Conservation (phyloP, 495 filamentous ascomycete genomes). For the Schizothecium vesticola region DNA sequence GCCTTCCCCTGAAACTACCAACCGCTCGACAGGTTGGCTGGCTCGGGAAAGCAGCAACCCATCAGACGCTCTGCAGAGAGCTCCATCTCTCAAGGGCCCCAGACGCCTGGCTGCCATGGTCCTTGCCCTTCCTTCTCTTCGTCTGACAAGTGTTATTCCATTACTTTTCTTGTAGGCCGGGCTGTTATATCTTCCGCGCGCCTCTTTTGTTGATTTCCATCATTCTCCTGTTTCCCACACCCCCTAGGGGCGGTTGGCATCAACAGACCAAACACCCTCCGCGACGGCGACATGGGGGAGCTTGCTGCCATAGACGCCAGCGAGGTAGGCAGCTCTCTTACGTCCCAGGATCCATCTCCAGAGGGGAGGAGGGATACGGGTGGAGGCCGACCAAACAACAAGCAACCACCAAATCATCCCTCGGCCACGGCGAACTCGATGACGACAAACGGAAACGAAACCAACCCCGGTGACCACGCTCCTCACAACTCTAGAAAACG, state of each 20-base stretch:
- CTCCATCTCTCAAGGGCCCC: constrained; percentile 8
- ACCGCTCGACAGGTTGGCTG: not conserved
- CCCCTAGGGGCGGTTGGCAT: not conserved
- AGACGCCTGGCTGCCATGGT: constrained; percentile 13
- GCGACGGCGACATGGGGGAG: not conserved
- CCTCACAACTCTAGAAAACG: constrained; percentile 33
- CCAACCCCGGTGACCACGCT: not conserved
- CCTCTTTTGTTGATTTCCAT: constrained; percentile 1
- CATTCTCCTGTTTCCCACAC: not conserved
- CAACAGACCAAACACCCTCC: not conserved
- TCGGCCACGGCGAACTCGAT: not conserved
- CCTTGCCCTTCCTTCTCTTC: constrained; percentile 6
- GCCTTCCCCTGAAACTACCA: not conserved
- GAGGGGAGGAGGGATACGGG: not conserved
- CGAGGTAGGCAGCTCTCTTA: not conserved
- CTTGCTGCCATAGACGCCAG: not conserved
- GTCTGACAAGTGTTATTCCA: constrained; percentile 29
- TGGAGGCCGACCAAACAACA: not conserved
- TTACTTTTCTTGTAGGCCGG: constrained; percentile 1
- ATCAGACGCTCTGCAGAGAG: constrained; percentile 6
- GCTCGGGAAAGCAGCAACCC: not conserved
- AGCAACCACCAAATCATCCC: not conserved
- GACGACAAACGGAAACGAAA: constrained; percentile 8
- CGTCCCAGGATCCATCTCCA: not conserved
- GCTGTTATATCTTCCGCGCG: not conserved